Conservation (phyloP, 2,329 filamentous ascomycete genomes). For the Aspergillus alliaceus region DNA sequence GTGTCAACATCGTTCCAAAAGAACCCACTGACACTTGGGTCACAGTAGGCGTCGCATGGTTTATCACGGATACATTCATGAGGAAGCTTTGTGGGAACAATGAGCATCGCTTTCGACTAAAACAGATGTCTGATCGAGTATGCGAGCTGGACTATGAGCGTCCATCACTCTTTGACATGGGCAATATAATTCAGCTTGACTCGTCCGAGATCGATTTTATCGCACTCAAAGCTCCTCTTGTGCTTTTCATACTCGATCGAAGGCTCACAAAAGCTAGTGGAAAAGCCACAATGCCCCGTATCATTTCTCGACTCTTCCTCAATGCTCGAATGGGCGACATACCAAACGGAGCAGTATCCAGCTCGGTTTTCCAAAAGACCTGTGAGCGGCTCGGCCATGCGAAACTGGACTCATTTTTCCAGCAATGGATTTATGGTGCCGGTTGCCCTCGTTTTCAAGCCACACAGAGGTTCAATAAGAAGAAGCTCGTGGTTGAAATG, state of each 20-base stretch:
- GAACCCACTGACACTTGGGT: conserved; percentile 82
- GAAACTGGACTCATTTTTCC: conserved; percentile 86
- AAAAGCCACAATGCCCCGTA: conserved; percentile 77
- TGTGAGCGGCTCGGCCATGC: conserved; percentile 89
- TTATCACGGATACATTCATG: conserved; percentile 93
- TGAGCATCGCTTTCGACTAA: conserved; percentile 87
- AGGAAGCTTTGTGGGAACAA: conserved; percentile 90
- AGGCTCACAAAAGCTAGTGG: conserved; percentile 85
- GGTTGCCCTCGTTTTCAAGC: conserved; percentile 88
- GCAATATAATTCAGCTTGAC: conserved; percentile 74
- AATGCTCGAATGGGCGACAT: conserved; percentile 82
- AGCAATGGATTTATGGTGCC: conserved; percentile 85
- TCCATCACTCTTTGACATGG: conserved; percentile 79
- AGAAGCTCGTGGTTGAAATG: conserved; percentile 91
- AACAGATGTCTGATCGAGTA: conserved; percentile 76
- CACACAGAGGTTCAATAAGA: conserved; percentile 93
- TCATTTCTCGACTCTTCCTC: conserved; percentile 81
- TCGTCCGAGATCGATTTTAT: conserved; percentile 88
- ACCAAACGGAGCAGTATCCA: conserved; percentile 67
- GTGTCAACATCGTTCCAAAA: conserved; percentile 86
- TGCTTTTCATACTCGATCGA: conserved; percentile 91
- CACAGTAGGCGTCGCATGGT: conserved; percentile 85
- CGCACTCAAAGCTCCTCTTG: conserved; percentile 82
- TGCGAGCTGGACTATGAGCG: conserved; percentile 78
- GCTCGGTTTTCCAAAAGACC: conserved; percentile 73